Percentiles rank a stretch among this genome's conserved stretches.
Conservation (phyloP, 768 basidiomycete genomes). For the Gymnopilus junonius region DNA sequence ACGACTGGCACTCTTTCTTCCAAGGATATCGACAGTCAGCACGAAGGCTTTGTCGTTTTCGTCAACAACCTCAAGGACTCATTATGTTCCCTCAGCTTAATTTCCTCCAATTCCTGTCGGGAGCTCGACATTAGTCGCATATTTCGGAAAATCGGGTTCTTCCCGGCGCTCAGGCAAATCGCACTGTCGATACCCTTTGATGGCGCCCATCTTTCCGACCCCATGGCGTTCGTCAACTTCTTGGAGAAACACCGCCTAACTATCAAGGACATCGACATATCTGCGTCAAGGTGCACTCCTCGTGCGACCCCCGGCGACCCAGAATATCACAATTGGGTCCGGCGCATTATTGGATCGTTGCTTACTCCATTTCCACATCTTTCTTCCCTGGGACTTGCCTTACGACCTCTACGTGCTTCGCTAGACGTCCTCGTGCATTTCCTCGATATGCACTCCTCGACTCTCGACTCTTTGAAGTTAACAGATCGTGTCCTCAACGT, state of each 20-base stretch:
- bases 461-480: slow-evolving; percentile 37
- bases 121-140: slow-evolving; percentile 45
- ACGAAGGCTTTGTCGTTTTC: slow-evolving; percentile 50
- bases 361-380: slow-evolving; percentile 35
- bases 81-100: slow-evolving; percentile 40
- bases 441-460: slow-evolving; percentile 31
- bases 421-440: slow-evolving; percentile 32
- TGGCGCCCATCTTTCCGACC: slow-evolving; percentile 43
- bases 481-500: slow-evolving; percentile 39
- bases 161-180: slow-evolving; percentile 42
- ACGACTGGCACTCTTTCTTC: slow-evolving; percentile 33
- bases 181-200: slow-evolving; percentile 49
- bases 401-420: slow-evolving; percentile 44
- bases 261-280: slow-evolving; percentile 40
- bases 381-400: slow-evolving; percentile 34
- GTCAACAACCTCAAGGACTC: slow-evolving; percentile 44
- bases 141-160: slow-evolving; percentile 39
- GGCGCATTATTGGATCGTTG: slow-evolving; percentile 35
- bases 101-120: slow-evolving; percentile 38
- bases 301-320: slow-evolving; percentile 25
- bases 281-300: slow-evolving; percentile 30
- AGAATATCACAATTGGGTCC: slow-evolving; percentile 45
- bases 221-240: slow-evolving; percentile 36
- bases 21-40: slow-evolving; percentile 35
- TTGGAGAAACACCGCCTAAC: slow-evolving; percentile 38